Base-by-base conservation (phyloP, 2,329 filamentous ascomycete genomes). In the Hypoxylon sp. region DNA sequence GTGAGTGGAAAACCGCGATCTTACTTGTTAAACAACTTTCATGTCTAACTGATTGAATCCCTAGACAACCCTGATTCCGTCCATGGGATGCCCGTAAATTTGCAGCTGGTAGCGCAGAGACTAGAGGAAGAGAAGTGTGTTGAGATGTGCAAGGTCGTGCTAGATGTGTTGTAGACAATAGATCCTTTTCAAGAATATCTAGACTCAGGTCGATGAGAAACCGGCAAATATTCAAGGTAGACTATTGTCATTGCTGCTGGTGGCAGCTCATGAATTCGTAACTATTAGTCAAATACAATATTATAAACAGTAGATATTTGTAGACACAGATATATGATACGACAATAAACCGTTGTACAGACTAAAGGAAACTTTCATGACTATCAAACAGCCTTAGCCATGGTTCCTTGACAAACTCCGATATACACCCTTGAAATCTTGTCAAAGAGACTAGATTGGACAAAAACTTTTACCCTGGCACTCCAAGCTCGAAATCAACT, bases 31-130 rank as follows among this genome's bases (percentile, higher is more conserved):
- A 37, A 35, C 11, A 14, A 37, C 5, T 26, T 3, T 4, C 2
- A 17, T 42, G 0, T 17, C 22, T 59, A n/a, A 47, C 6, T 42
- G 5, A 10, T 24, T 17, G 11, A 5, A 42, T 48, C 1, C 19
- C 19, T 22, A 84, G 82, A 84, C 50, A 80, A 84, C 24, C 69
- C 78, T 0, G 74, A 78, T 0, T 67, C 74, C 0, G 78, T 85
- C 8, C 78, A 85, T 29, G 81, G 81, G 0, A 78, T 84, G 65
- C 82, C 83, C 0, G 78, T 85, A 26, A 84, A 77, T 50, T 73
- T 84, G 1, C 82, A 84, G 57, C 70, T 86, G 0, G 81, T 85
- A n/a, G 82, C 69, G 6, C 71, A 73, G 50, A 73, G 75, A 53
- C 57, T 79, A 24, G 77, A 79, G 50, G 77, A 79, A 58, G 77